phyloP scores from a whole-genome alignment of 2,329 filamentous ascomycete species.

The Phoma sp. region DNA sequence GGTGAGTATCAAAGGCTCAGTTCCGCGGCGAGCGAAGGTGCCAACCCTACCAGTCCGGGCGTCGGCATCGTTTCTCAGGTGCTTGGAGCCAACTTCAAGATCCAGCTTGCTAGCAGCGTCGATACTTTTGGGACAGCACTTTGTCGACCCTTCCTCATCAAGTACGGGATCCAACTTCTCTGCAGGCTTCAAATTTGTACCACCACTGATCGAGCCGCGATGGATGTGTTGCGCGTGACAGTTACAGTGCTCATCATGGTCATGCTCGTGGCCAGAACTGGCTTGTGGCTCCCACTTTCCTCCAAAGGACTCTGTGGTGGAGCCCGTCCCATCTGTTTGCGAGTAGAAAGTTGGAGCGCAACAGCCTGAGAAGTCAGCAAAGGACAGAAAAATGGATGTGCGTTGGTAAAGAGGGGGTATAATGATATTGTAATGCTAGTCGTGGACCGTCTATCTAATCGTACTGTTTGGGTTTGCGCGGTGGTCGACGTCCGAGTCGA shows the following conservation, averaged over 20 bases:
- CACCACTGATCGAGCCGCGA: constrained; percentile 22
- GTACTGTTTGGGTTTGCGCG: constrained; percentile 31
- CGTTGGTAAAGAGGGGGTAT: constrained; percentile 17
- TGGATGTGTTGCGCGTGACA: constrained; percentile 18
- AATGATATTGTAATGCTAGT: constrained; percentile 19
- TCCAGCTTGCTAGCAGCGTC: constrained; percentile 23
- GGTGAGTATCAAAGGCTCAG: constrained; percentile 1
- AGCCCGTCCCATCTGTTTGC: constrained; percentile 17
- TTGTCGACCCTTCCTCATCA: constrained; percentile 14
- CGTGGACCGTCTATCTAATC: constrained; percentile 23
- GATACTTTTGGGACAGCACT: constrained; percentile 12
- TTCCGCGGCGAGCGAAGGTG: constrained; percentile 5
- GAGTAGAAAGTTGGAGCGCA: background rate
- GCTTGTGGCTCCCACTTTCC: background rate
- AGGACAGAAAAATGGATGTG: background rate
- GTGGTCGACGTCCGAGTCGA: constrained; percentile 37
- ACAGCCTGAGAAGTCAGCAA: constrained; percentile 15
- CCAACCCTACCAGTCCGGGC: background rate
- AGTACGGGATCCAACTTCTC: constrained; percentile 25
- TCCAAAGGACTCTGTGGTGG: background rate
- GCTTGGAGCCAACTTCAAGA: constrained; percentile 1
- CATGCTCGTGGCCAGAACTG: background rate
- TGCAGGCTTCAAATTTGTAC: constrained; percentile 14
- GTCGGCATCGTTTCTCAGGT: background rate
- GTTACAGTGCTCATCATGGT: constrained; percentile 4